Conservation (phyloP, 371 early-diverging fungal genomes). For the Actinomortierella wolfii region DNA sequence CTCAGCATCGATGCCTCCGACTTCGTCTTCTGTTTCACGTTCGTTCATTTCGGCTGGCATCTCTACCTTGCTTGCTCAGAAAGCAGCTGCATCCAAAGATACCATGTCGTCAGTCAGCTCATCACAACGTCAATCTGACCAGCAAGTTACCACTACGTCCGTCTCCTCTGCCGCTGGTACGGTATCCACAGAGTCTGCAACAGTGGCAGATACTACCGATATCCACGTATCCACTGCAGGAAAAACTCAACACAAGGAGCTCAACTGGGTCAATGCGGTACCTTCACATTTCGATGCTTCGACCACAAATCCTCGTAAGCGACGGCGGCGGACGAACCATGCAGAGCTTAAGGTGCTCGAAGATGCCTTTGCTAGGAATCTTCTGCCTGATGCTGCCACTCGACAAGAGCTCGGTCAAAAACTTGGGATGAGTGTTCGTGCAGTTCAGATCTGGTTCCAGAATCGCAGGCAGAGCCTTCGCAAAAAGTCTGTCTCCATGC, state of each 20-base stretch:
- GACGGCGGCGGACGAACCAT: constrained; percentile 65
- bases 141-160: background rate
- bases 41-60: constrained; percentile 7
- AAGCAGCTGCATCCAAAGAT: background rate
- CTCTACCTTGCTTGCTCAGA: constrained; percentile 14
- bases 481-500: constrained; percentile 29
- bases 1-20: background rate
- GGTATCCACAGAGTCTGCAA: background rate
- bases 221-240: no score
- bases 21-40: background rate
- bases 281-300: constrained; percentile 33
- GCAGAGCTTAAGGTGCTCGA: constrained; percentile 65
- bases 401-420: constrained; percentile 75
- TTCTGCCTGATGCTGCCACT: constrained; percentile 74
- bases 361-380: constrained; percentile 60
- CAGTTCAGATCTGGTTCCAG: constrained; percentile 97
- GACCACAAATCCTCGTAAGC: constrained; percentile 51
- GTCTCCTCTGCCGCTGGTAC: background rate
- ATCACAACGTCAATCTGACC: background rate
- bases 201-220: constrained; percentile 3
- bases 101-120: background rate
- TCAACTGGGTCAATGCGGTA: constrained; percentile 44
- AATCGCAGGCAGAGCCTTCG: constrained; percentile 70
- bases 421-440: constrained; percentile 83
- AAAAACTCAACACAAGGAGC: constrained; percentile 10